phyloP scores from a whole-genome alignment of 169 alveolate genomes.

The Eimeria nieschulzi region DNA sequence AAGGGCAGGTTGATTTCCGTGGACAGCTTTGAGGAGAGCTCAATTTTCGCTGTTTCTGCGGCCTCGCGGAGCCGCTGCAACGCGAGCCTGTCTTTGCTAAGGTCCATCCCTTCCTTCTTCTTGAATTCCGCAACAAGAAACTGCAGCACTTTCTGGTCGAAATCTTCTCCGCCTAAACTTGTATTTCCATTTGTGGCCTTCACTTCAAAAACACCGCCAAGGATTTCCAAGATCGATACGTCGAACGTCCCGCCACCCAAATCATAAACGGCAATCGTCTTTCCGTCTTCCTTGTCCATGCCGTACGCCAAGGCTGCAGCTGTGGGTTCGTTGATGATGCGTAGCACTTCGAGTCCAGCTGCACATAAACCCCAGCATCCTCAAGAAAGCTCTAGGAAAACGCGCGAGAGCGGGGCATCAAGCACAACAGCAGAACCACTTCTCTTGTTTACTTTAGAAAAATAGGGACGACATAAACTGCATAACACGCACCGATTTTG shows the following conservation, averaged over 20 bases:
- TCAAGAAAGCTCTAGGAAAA: background rate
- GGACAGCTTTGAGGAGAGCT: constrained; percentile 94
- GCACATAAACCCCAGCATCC: background rate
- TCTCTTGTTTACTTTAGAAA: background rate
- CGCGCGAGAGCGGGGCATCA: background rate
- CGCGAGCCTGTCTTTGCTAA: constrained; percentile 95
- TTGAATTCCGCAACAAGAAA: constrained; percentile 96
- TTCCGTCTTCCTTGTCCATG: constrained; percentile 95
- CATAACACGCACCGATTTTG: constrained; percentile 83
- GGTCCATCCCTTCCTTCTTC: constrained; percentile 95
- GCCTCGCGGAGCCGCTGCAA: constrained; percentile 98
- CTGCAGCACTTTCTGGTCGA: constrained; percentile 95
- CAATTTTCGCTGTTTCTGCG: constrained; percentile 98
- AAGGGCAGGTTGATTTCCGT: constrained; percentile 97
- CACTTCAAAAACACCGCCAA: constrained; percentile 99
- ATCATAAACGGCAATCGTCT: constrained; percentile 92
- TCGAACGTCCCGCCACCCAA: constrained; percentile 99
- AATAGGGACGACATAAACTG: background rate
- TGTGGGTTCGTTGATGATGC: constrained; percentile 99
- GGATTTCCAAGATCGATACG: constrained; percentile 96
- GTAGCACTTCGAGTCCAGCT: constrained; percentile 98
- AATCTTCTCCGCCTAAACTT: constrained; percentile 99
- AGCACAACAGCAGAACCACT: background rate
- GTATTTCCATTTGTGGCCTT: constrained; percentile 99
- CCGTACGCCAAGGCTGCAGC: constrained; percentile 99